Percentiles rank a stretch among this genome's conserved stretches.
These are phyloP conservation scores for Hyphodiscus sp. DNA, from an alignment of 2,329 filamentous ascomycete species.

Conservation along the genomic window DNA sequence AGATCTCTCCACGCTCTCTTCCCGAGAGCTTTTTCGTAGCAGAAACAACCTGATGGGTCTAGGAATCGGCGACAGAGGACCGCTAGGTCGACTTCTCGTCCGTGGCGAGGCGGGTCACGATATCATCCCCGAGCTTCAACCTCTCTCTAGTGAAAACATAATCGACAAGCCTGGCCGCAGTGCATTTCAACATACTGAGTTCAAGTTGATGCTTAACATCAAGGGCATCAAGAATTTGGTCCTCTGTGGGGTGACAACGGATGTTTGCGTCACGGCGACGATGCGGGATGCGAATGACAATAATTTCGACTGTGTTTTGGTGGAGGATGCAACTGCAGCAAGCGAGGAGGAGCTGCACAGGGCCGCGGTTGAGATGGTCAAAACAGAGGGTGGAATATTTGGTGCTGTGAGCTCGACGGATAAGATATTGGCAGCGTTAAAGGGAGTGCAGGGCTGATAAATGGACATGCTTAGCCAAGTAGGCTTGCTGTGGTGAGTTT, in stretches of 20 bases:
- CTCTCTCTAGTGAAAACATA: conserved; percentile 24
- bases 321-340: conserved; percentile 29
- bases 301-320: conserved; percentile 29
- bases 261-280: conserved; percentile 32
- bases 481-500: not conserved
- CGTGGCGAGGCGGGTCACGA: conserved; percentile 52
- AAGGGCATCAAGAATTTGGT: conserved; percentile 30
- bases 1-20: conserved; percentile 49
- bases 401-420: conserved; percentile 26
- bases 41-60: conserved; percentile 43
- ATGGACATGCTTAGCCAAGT: not conserved
- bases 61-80: conserved; percentile 46
- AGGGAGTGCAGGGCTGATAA: not conserved
- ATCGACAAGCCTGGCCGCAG: conserved; percentile 32
- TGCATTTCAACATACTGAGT: conserved; percentile 35
- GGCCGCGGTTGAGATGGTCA: conserved; percentile 27
- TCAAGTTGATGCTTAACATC: conserved; percentile 28
- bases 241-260: conserved; percentile 31
- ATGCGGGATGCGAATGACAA: conserved; percentile 33
- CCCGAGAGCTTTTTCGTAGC: conserved; percentile 46
- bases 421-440: conserved; percentile 14
- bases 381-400: conserved; percentile 32
- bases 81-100: conserved; percentile 50
- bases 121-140: conserved; percentile 39
- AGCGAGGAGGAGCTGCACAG: conserved; percentile 22